Percentiles rank a stretch among this genome's conserved stretches.
phyloP scores from a whole-genome alignment of 176 grass and related monocot genomes.

The Oropetium thomaeum region DNA sequence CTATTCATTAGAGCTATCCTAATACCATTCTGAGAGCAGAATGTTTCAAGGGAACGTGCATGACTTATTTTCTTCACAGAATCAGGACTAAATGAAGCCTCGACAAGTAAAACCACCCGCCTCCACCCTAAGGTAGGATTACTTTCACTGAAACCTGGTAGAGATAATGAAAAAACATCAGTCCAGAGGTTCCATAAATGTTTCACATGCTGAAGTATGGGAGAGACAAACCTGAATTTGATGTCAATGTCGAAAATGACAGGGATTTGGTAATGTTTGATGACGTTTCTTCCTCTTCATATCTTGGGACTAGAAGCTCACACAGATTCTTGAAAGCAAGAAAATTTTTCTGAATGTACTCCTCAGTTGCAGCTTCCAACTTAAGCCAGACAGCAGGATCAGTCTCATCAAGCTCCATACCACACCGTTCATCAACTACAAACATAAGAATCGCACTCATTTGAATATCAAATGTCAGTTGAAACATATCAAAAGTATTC shows the following conservation, averaged over 20 bases:
- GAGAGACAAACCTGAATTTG: conserved; percentile 64
- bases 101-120: conserved; percentile 85
- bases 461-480: conserved; percentile 16
- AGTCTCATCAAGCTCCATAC: conserved; percentile 97
- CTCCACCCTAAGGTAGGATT: conserved; percentile 93
- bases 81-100: conserved; percentile 78
- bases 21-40: conserved; percentile 78
- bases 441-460: conserved; percentile 19
- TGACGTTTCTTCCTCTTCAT: conserved; percentile 65
- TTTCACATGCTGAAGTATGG: background rate
- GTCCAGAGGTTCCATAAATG: background rate
- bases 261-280: conserved; percentile 67
- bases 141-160: conserved; percentile 59
- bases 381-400: conserved; percentile 91
- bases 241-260: conserved; percentile 60
- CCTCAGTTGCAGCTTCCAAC: conserved; percentile 89
- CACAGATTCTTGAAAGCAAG: conserved; percentile 77
- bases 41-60: conserved; percentile 75
- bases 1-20: conserved; percentile 68
- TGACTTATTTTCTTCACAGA: conserved; percentile 72
- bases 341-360: conserved; percentile 84
- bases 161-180: conserved; percentile 21
- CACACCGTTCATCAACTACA: conserved; percentile 95
- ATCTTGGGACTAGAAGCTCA: conserved; percentile 76
- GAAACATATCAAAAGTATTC: background rate